Evolutionary conservation across 2,329 filamentous ascomycete genomes (phyloP), one percentile per base, ranked within the genome.

Genomic region (Cladophialophora yegresii): DNA sequence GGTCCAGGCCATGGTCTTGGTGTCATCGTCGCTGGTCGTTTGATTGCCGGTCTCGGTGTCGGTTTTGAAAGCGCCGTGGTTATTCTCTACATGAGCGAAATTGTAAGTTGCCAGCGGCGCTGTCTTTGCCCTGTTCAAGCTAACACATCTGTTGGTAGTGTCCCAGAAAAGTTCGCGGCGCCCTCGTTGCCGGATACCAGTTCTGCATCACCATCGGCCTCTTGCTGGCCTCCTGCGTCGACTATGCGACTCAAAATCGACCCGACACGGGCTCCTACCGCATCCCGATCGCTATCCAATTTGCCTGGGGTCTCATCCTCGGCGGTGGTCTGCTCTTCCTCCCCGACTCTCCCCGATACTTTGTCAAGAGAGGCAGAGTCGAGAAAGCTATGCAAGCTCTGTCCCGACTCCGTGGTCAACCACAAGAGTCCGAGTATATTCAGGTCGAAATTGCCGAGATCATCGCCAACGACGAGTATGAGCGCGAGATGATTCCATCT

Each of bases 51-150:
- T 76, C 76, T 92, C 62, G 90, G 90, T 82, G 89, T 92, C 72
- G 90, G 90, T 73, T 92, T 92, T 75, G 89, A 91, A 71, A 91
- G 89, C 9, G 89, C 90, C 73, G 87, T 92, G 72, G 87, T 92
- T 77, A 91, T 92, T 74, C 82, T 92, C 66, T 93, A 95, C 85
- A 93, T 95, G 90, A 91, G 88, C 54, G 91, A 93, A 79, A 91
- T 93, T 74, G 76, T 78, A 43, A 70, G 69, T 66, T 32, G 28
- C 47, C 12, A n/a, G 36, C 16, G 36, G 16, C n/a, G n/a, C 16
- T 20, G 16, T 26, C 54, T n/a, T 13, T 60, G 23, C 12, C 13
- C 66, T 69, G 64, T 58, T 30, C 26, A n/a, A 32, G 51, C 61
- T 67, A 60, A 67, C 50, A 2, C n/a, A 28, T 26, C 36, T 81